These are phyloP conservation scores for Coprinellus micaceus DNA, from an alignment of 768 basidiomycete species.

Conservation along the genomic window DNA sequence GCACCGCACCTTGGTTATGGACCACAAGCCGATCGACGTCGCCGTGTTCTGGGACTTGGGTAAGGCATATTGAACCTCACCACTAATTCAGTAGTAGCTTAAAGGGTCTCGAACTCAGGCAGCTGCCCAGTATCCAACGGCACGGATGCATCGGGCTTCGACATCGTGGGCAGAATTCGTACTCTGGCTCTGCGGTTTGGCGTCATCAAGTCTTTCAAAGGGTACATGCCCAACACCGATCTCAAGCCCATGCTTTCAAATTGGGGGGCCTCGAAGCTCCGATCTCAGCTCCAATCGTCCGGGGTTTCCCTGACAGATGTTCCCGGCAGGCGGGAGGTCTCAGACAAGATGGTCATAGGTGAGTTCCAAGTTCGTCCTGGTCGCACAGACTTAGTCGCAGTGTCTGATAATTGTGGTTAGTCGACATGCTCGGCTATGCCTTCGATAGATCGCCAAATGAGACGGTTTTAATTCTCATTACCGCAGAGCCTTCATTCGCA, in stretches of 20 bases:
- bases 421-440: slow-evolving; percentile 27
- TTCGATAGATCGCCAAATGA: slow-evolving; percentile 37
- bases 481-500: slow-evolving; percentile 41
- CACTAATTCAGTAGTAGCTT: neutral
- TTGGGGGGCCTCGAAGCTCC: slow-evolving; percentile 12
- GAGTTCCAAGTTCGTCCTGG: slow-evolving; percentile 5
- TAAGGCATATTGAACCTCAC: slow-evolving; percentile 6
- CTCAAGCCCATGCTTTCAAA: slow-evolving; percentile 1
- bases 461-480: slow-evolving; percentile 43
- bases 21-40: slow-evolving; percentile 6
- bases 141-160: slow-evolving; percentile 22
- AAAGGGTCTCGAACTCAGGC: slow-evolving; percentile 16
- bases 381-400: neutral
- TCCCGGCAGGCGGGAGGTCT: slow-evolving; percentile 23
- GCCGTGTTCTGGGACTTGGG: slow-evolving; percentile 26
- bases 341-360: slow-evolving; percentile 27
- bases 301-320: slow-evolving; percentile 30
- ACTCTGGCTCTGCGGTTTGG: slow-evolving; percentile 24
- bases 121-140: slow-evolving; percentile 22
- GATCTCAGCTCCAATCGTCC: slow-evolving; percentile 27
- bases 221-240: slow-evolving; percentile 27
- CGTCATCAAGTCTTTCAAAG: slow-evolving; percentile 28
- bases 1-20: neutral
- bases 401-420: slow-evolving; percentile 7
- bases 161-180: slow-evolving; percentile 24